Base-by-base conservation (phyloP, 139 green algal species). In the Volvox africanus region DNA sequence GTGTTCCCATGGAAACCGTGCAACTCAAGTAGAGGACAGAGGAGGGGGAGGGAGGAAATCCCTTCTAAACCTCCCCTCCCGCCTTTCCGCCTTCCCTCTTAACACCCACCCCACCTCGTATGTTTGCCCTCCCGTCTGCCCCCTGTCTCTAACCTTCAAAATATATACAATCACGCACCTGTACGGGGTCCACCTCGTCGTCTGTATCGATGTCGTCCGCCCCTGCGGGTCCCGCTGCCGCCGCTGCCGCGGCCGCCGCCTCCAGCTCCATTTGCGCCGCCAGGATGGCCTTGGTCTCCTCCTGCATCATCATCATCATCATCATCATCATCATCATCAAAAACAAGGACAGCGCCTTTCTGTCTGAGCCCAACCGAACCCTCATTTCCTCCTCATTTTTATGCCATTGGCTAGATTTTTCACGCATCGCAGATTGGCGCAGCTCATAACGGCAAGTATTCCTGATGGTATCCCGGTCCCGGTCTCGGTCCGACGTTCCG, bases 171-270 rank as follows among this genome's bases (percentile, higher is more conserved):
- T 11, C 65, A 92, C 95, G 88, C 22, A 80, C 94, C 33, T 90
- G 21, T 77, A 88, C 93, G 65, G 96, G 94, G 35, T 98, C 92
- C 65, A 96, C 94, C 65, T 98, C 97, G 78, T 99, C 97, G 87
- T 99, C 97, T 3, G 97, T 99, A 91, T 98, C 95, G 33, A 99
- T 96, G 87, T 98, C 97, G 17, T 94, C 94, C 21, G 86, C 36
- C 11, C 89, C 73, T 16, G 86, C 86, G 9, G 92, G 87, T 21
- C 92, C 91, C 9, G 91, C 73, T 1, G 80, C 79, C 17, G 88
- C 83, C 36, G 77, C 88, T 12, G 85, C 92, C 18, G 89, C 91
- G 77, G 91, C 88, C 33, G 93, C 93, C 30, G 90, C 92, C n/a
- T 86, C 87, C 16, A 86, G 89, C 61, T 88, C 78, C 22, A 93